Percentiles rank a stretch among this genome's conserved stretches.
Evolutionary conservation across 139 green algal genomes (phyloP).

Genomic region (Chlorella sp.): DNA sequence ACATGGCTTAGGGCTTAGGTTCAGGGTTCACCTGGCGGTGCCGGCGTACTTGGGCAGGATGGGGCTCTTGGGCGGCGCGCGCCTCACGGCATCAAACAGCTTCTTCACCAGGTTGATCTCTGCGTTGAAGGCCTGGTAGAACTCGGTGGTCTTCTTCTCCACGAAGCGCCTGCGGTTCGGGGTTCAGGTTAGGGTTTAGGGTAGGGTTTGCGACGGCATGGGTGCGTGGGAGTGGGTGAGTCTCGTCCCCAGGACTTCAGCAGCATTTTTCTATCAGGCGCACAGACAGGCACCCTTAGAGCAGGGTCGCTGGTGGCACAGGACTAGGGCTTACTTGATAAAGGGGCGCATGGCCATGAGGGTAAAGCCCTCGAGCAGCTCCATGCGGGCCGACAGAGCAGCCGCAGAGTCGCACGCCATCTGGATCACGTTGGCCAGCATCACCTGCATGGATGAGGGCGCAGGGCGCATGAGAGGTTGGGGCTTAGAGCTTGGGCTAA

Average conservation of each 20-base stretch:
- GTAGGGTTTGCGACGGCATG: no score
- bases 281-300: no score
- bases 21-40: constrained; percentile 51
- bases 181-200: no score
- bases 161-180: constrained; percentile 36
- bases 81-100: constrained; percentile 62
- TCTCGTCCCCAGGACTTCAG: no score
- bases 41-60: constrained; percentile 65
- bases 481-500: no score
- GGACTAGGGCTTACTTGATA: constrained; percentile 25
- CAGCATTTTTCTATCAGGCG: no score
- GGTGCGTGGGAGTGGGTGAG: no score
- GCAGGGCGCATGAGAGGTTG: no score
- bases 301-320: no score
- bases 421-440: constrained; percentile 71
- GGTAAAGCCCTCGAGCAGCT: constrained; percentile 60
- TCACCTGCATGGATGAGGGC: no score
- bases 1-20: no score
- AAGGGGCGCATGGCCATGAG: constrained; percentile 67
- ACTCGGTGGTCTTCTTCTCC: constrained; percentile 69
- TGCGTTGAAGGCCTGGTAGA: constrained; percentile 56
- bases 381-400: constrained; percentile 25
- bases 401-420: constrained; percentile 50
- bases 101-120: constrained; percentile 81
- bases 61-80: constrained; percentile 48